A percentile compares a stretch with the other conserved stretches of the same genome.
Evolutionary conservation across 169 alveolate species (phyloP).

Genomic region (Cryptosporidium bovis): DNA sequence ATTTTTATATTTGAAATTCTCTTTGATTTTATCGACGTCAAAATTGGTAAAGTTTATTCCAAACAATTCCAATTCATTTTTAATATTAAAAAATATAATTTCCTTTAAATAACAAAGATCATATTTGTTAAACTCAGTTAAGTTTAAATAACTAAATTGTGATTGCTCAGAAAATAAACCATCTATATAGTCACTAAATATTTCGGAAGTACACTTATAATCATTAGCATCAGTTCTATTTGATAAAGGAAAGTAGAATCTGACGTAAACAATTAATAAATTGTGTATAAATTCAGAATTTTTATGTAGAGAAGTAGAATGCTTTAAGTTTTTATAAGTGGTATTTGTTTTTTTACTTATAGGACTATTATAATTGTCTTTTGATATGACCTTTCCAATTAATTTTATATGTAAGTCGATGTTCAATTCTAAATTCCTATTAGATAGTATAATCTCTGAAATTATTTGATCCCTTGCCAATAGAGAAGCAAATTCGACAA

Average conservation of each 20-base stretch:
- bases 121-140: neutral
- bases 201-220: neutral
- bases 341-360: neutral
- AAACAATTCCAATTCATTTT: neutral
- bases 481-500: constrained; percentile 2
- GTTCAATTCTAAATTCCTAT: neutral
- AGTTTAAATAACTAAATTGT: neutral
- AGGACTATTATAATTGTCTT: neutral
- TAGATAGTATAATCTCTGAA: neutral
- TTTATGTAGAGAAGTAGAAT: neutral
- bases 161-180: neutral
- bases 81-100: constrained; percentile 3
- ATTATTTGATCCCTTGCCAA: constrained; percentile 3
- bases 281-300: constrained; percentile 2
- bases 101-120: neutral
- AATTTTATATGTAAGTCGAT: neutral
- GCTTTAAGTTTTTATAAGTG: neutral
- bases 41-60: neutral
- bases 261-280: constrained; percentile 19
- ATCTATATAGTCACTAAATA: neutral
- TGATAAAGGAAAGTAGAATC: neutral
- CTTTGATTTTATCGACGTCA: no score
- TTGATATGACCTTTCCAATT: neutral
- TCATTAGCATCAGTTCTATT: neutral
- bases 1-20: neutral